Evolutionary conservation across 1,284 basidiomycete species (phyloP).

Genomic region (Cutaneotrichosporon mucoides): DNA sequence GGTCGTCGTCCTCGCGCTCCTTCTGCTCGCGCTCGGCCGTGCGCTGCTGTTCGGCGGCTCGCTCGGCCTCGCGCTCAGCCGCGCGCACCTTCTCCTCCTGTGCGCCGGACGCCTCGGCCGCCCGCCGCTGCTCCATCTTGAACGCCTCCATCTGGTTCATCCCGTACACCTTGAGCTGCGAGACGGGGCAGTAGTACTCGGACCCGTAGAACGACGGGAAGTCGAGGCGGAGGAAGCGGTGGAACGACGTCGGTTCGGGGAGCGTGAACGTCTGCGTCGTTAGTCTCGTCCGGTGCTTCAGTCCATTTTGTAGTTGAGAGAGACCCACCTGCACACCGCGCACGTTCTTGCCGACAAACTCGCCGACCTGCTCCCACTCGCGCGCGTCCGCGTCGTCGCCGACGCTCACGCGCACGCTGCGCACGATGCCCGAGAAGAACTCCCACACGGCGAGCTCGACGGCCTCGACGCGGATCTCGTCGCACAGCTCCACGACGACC

Average conservation of each 20-base stretch:
- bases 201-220: constrained; percentile 90
- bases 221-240: constrained; percentile 90
- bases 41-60: constrained; percentile 31
- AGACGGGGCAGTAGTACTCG: constrained; percentile 95
- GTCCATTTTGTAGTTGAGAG: too few relatives aligned
- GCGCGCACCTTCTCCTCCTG: constrained; percentile 30
- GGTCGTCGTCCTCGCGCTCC: constrained; percentile 26
- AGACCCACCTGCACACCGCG: constrained; percentile 80
- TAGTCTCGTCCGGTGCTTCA: too few relatives aligned
- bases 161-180: constrained; percentile 87
- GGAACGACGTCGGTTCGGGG: constrained; percentile 67
- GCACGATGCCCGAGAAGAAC: constrained; percentile 96
- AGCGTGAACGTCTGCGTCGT: constrained; percentile 60
- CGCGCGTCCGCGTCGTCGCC: constrained; percentile 56
- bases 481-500: constrained; percentile 93
- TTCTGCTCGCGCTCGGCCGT: constrained; percentile 19
- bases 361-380: constrained; percentile 56
- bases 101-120: constrained; percentile 23
- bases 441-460: constrained; percentile 95
- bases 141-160: constrained; percentile 95
- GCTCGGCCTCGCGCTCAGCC: constrained; percentile 19
- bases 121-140: constrained; percentile 68
- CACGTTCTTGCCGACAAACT: constrained; percentile 80
- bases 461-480: constrained; percentile 93
- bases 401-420: constrained; percentile 81